Percentiles rank a stretch among this genome's conserved stretches.
These are phyloP conservation scores for Fusarium multiceps DNA, from an alignment of 2,329 filamentous ascomycete species.

Conservation along the genomic window DNA sequence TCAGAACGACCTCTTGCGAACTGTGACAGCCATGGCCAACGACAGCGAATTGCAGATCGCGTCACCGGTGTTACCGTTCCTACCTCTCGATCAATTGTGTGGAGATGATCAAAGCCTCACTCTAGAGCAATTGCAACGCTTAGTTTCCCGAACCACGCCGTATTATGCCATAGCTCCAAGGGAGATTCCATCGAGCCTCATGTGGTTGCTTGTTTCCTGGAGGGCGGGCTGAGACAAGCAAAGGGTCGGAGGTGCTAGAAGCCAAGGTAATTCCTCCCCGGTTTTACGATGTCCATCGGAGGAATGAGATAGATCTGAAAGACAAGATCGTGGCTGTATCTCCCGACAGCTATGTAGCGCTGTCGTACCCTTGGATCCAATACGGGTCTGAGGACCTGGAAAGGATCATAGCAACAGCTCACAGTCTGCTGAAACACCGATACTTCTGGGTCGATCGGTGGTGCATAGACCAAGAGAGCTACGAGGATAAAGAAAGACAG, in stretches of 20 bases:
- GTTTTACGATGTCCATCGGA: background rate
- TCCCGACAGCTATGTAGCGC: background rate
- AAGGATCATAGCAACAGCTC: background rate
- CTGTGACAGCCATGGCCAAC: accelerated
- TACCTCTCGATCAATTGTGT: background rate
- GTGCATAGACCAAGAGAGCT: background rate
- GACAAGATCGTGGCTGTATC: background rate
- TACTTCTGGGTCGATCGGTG: background rate
- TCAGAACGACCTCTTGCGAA: too few species aligned
- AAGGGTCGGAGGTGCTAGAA: accelerated
- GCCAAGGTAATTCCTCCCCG: background rate
- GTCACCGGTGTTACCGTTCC: background rate
- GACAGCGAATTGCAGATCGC: background rate
- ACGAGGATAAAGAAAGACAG: background rate
- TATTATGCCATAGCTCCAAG: background rate
- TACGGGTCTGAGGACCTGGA: background rate
- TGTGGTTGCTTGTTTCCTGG: background rate
- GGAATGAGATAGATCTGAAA: background rate
- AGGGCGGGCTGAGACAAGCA: background rate
- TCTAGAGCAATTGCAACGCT: background rate
- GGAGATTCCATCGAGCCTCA: background rate
- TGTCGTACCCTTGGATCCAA: background rate
- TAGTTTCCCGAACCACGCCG: background rate
- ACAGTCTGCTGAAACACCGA: background rate
- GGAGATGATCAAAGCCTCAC: background rate